These are phyloP conservation scores for Mycena kentingensis DNA, from an alignment of 768 basidiomycete genomes.

Conservation along the genomic window DNA sequence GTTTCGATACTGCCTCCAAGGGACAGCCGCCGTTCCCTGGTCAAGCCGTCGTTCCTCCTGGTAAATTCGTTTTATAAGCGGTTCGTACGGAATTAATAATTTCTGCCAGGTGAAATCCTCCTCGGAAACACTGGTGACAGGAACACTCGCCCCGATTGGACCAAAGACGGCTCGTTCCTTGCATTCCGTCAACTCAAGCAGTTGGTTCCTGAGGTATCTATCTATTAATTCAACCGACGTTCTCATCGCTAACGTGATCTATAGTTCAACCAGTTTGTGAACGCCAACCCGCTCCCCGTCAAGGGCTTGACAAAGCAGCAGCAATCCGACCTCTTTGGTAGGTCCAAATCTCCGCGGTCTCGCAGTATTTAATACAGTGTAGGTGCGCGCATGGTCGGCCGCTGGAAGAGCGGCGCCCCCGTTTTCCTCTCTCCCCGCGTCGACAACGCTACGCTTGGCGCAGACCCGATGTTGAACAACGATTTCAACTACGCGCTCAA, in stretches of 20 bases:
- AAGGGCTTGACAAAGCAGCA: slow-evolving; percentile 21
- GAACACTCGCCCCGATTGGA: slow-evolving; percentile 22
- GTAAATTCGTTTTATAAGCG: background rate
- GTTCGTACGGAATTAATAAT: no score
- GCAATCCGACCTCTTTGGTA: slow-evolving; percentile 32
- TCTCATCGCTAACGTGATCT: background rate
- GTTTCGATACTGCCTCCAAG: no score
- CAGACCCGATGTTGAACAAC: slow-evolving; percentile 30
- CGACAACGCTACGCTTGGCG: slow-evolving; percentile 28
- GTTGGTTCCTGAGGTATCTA: no score
- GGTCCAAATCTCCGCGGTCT: background rate
- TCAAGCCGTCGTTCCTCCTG: slow-evolving; percentile 19
- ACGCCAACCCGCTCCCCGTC: slow-evolving; percentile 22
- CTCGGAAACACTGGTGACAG: slow-evolving; percentile 30
- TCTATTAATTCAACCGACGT: background rate
- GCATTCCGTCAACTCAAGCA: slow-evolving; percentile 39
- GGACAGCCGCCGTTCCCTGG: slow-evolving; percentile 14
- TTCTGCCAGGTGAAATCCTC: slow-evolving; percentile 12
- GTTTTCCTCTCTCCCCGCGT: slow-evolving; percentile 29
- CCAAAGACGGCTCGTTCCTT: slow-evolving; percentile 35
- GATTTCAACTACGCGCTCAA: slow-evolving; percentile 31
- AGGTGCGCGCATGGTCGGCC: background rate
- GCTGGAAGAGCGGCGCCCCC: slow-evolving; percentile 34
- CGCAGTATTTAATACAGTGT: background rate
- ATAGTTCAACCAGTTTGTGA: slow-evolving; percentile 31